Evolutionary conservation across 2,329 filamentous ascomycete species (phyloP), one percentile per base, ranked within the genome.

Genomic region (Dothidotthia symphoricarpi): DNA sequence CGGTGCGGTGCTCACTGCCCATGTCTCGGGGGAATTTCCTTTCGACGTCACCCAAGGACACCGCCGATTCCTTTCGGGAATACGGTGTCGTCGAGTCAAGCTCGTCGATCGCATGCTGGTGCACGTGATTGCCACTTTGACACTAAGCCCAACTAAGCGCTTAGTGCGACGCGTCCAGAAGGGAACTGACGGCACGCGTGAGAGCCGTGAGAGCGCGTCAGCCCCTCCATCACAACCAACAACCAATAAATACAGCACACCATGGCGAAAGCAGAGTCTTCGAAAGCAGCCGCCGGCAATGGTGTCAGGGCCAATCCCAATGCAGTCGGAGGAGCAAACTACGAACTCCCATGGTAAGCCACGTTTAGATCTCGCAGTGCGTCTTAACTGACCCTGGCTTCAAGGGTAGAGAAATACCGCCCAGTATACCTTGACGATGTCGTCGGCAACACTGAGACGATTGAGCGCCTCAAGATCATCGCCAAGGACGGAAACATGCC

Each of bases 401-500:
- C 10, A 34, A 96, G 91, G 93, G 93, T 98, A 45, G 93, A 98
- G 71, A 98, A 98, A 68, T 98, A 97, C 73, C 81, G 93, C 26
- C 93, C 93, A 1, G 79, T 95, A 36, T 94, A 94, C 69, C 82
- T 98, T 19, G 89, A 97, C 70, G 91, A 98, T 71, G 84, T 98
- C 36, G 93, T 98, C 37, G 93, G 93, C 61, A 98, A 98, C 69
- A 95, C 88, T 14, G 93, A 98, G 67, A 98, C 93, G 1, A 89
- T 98, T 57, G 91, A 97, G 68, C 86, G 93, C 38, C 75, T 98
- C 57, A 97, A 97, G 66, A 97, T 98, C 60, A 97, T 98, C 57
- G 90, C 93, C 31, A 93, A 90, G 69, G 93, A 97, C 72, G 93
- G 93, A 56, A 98, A 98, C 71, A 96, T 98, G 90, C 93, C 93